A percentile compares a stretch with the other conserved stretches of the same genome.
phyloP scores from a whole-genome alignment of 495 filamentous ascomycete species.

The Penicillium nucicola region DNA sequence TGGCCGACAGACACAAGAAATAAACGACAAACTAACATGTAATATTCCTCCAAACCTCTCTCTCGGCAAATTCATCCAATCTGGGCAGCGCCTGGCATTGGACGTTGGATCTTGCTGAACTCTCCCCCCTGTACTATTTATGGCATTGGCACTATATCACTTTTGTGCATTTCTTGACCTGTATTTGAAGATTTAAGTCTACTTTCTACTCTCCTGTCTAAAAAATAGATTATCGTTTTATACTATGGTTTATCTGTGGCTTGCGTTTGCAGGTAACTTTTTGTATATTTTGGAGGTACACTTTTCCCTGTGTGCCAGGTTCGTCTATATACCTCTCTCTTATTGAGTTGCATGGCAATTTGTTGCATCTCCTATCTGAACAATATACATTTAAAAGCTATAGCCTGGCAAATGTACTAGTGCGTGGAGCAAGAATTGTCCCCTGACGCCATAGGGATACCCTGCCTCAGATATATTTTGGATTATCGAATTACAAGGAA shows the following conservation, averaged over 20 bases:
- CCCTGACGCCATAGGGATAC: too few relatives aligned
- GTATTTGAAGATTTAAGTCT: constrained; percentile 28
- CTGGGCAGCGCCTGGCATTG: constrained; percentile 10
- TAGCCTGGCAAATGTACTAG: too few relatives aligned
- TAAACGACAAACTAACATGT: constrained; percentile 30
- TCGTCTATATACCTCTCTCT: too few relatives aligned
- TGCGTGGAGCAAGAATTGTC: too few relatives aligned
- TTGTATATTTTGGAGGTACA: too few relatives aligned
- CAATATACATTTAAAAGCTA: too few relatives aligned
- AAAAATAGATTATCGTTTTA: constrained; percentile 23
- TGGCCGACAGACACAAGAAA: constrained; percentile 71
- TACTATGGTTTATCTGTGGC: not conserved
- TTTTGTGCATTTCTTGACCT: constrained; percentile 16
- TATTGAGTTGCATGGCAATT: too few relatives aligned
- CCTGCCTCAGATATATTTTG: too few relatives aligned
- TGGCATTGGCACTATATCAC: constrained; percentile 24
- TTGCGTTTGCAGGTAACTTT: not conserved
- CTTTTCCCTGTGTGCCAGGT: too few relatives aligned
- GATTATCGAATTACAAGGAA: too few relatives aligned
- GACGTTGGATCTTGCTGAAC: not conserved
- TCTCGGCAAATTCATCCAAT: not conserved
- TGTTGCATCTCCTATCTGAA: too few relatives aligned
- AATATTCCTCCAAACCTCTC: constrained; percentile 13
- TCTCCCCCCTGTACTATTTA: constrained; percentile 17
- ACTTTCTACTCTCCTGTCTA: constrained; percentile 30